Conservation (phyloP, 371 early-diverging fungal species). For the Mortierella sp. region DNA sequence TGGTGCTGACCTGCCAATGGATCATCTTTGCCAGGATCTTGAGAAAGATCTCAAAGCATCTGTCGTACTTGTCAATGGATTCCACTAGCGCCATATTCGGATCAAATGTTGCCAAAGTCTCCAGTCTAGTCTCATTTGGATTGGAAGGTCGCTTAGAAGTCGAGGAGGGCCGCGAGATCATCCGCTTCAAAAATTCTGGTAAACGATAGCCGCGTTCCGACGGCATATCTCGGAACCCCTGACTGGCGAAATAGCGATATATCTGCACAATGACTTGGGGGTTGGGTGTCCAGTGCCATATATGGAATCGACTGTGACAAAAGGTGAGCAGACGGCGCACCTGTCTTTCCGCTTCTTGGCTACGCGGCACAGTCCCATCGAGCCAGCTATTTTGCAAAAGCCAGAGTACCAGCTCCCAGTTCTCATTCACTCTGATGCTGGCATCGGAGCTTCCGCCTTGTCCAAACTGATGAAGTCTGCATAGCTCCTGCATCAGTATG, state of each 20-base stretch:
- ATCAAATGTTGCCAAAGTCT: not conserved
- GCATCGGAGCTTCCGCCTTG: conserved; percentile 25
- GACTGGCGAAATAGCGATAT: conserved; percentile 13
- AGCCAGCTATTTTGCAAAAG: conserved; percentile 22
- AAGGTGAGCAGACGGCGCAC: conserved; percentile 19
- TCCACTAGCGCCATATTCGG: conserved; percentile 7
- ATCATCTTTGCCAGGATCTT: conserved; percentile 32
- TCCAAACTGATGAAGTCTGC: conserved; percentile 43
- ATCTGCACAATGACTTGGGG: conserved; percentile 1
- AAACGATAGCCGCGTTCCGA: conserved; percentile 39
- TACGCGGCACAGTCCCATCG: not conserved
- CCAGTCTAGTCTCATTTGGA: not conserved
- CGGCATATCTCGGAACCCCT: conserved; percentile 32
- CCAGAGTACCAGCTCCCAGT: conserved; percentile 35
- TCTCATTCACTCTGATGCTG: conserved; percentile 9
- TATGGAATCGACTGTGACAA: conserved; percentile 19
- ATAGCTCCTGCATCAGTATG: conserved; percentile 17
- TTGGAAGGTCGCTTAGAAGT: not conserved
- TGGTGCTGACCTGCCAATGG: conserved; percentile 11
- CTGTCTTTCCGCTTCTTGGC: conserved; percentile 8
- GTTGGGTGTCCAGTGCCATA: conserved; percentile 34
- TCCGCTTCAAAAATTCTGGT: conserved; percentile 44
- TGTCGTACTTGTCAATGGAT: conserved; percentile 16
- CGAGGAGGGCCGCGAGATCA: conserved; percentile 9
- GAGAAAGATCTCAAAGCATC: conserved; percentile 46